Conservation (phyloP, 2,329 filamentous ascomycete species). For the Trichoderma gracile region DNA sequence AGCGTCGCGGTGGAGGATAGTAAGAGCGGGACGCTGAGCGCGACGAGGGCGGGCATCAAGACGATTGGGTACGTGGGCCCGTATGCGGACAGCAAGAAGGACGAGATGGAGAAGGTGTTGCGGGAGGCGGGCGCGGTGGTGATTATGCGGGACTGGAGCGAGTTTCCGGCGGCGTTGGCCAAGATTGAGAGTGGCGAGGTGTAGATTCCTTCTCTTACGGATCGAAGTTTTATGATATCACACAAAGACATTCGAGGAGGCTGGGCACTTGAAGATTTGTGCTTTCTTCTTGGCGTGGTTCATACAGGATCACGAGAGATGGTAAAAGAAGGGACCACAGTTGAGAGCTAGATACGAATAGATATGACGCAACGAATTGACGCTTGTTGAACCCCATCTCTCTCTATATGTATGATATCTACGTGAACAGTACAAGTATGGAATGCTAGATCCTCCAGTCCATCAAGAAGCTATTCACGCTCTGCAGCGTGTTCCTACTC, state of each 20-base stretch:
- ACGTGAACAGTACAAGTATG: not conserved
- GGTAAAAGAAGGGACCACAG: slow-evolving; percentile 10
- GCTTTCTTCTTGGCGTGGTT: not conserved
- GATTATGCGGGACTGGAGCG: slow-evolving; percentile 62
- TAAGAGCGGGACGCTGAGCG: slow-evolving; percentile 77
- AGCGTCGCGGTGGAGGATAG: slow-evolving; percentile 84
- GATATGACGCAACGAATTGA: slow-evolving; percentile 22
- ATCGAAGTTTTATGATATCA: no score
- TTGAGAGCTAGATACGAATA: slow-evolving; percentile 25
- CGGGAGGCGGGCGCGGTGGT: slow-evolving; percentile 61
- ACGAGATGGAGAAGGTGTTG: slow-evolving; percentile 65
- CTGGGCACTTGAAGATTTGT: not conserved
- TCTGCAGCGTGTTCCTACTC: slow-evolving; percentile 80
- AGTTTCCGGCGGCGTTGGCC: slow-evolving; percentile 52
- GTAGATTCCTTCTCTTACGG: slow-evolving; percentile 31
- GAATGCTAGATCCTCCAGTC: slow-evolving; percentile 42
- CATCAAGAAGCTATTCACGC: slow-evolving; percentile 89
- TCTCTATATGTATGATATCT: no score
- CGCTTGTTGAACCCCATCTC: not conserved
- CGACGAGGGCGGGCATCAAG: slow-evolving; percentile 72
- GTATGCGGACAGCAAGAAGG: slow-evolving; percentile 62
- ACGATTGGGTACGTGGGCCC: slow-evolving; percentile 84
- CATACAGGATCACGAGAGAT: not conserved
- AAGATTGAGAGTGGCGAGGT: slow-evolving; percentile 48
- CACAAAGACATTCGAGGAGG: not conserved